A percentile compares a stretch with the other conserved stretches of the same genome.
Evolutionary conservation across 2,329 filamentous ascomycete species (phyloP).

Genomic region (Talaromyces islandicus): DNA sequence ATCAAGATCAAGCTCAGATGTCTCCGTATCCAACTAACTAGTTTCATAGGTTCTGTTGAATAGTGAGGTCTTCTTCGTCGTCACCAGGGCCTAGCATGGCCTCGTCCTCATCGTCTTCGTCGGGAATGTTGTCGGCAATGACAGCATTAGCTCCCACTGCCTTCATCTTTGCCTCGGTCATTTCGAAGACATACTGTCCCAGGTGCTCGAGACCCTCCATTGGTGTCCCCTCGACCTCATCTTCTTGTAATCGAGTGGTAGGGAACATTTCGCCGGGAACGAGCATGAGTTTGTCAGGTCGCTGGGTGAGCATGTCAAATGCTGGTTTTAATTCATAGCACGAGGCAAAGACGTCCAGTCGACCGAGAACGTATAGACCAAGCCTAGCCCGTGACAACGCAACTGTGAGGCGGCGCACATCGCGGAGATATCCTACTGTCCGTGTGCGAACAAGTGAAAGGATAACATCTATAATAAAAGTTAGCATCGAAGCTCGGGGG

Average conservation of each 20-base stretch:
- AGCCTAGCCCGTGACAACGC: slow-evolving; percentile 87
- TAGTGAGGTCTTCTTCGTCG: slow-evolving; percentile 22
- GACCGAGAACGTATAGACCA: slow-evolving; percentile 86
- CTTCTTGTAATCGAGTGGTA: slow-evolving; percentile 49
- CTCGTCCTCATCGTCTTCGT: slow-evolving; percentile 33
- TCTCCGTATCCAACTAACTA: neutral
- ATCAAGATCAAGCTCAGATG: neutral
- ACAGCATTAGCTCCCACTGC: slow-evolving; percentile 6
- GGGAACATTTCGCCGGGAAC: slow-evolving; percentile 85
- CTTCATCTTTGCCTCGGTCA: slow-evolving; percentile 70
- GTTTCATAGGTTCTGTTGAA: slow-evolving; percentile 7
- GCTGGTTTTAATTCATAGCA: slow-evolving; percentile 83
- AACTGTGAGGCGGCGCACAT: slow-evolving; percentile 88
- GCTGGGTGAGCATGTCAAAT: slow-evolving; percentile 69
- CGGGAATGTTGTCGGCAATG: slow-evolving; percentile 1
- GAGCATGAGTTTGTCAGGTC: slow-evolving; percentile 75
- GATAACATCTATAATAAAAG: slow-evolving; percentile 65
- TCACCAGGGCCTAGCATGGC: slow-evolving; percentile 28
- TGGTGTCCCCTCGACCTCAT: slow-evolving; percentile 49
- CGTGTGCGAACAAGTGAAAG: slow-evolving; percentile 86
- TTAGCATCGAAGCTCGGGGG: slow-evolving; percentile 6
- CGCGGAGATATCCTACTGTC: slow-evolving; percentile 84
- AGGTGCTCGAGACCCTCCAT: slow-evolving; percentile 94
- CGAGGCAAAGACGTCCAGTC: slow-evolving; percentile 79
- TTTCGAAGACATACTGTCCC: slow-evolving; percentile 93